These are phyloP conservation scores for Kalanchoe fedtschenkoi DNA, from an alignment of 164 flowering plant species.

Conservation along the genomic window DNA sequence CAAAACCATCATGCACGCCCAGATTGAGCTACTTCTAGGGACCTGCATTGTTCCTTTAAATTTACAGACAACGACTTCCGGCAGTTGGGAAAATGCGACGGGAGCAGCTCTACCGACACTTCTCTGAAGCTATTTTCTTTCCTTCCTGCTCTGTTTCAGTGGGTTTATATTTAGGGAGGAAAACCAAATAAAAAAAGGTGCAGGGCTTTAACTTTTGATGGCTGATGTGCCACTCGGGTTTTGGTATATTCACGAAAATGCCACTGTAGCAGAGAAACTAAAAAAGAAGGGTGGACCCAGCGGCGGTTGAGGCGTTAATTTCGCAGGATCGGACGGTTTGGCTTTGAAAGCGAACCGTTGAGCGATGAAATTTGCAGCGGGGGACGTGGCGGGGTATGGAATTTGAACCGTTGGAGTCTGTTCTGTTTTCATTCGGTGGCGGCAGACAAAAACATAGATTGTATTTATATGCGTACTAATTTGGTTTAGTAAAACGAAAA, in stretches of 20 bases:
- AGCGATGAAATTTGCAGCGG: no score
- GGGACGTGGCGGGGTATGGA: background rate
- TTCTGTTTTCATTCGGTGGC: background rate
- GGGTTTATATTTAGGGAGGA: background rate
- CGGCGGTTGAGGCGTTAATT: conserved; percentile 64
- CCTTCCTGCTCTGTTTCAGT: background rate
- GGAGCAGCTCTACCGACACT: conserved; percentile 3
- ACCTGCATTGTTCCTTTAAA: background rate
- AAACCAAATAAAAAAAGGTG: no score
- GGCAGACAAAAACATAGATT: conserved; percentile 5
- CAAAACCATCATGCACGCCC: background rate
- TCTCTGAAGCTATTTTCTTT: background rate
- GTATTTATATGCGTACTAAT: no score
- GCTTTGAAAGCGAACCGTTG: background rate
- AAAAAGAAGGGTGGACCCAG: conserved; percentile 34
- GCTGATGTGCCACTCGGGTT: background rate
- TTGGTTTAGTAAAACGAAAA: background rate
- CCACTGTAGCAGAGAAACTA: background rate
- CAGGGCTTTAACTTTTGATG: background rate
- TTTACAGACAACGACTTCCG: background rate
- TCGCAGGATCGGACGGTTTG: conserved; percentile 20
- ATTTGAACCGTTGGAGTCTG: background rate
- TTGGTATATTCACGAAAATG: background rate
- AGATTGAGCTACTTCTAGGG: background rate
- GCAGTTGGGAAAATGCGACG: background rate